Percentiles rank a stretch among this genome's conserved stretches.
These are phyloP conservation scores for Serendipita sp. DNA, from an alignment of 1,284 basidiomycete species.

Conservation along the genomic window DNA sequence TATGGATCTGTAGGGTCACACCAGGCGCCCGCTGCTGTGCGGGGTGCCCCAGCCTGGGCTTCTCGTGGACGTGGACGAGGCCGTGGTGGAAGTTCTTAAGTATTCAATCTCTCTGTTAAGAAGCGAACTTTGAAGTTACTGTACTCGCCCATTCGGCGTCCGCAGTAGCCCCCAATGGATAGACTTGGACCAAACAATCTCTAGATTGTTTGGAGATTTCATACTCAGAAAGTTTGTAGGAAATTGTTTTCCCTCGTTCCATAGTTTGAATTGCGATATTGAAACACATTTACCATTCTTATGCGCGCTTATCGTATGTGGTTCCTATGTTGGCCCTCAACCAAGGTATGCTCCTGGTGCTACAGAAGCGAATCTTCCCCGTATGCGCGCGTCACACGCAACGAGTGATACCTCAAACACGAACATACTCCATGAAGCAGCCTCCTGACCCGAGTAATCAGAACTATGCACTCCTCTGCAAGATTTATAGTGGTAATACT, in stretches of 20 bases:
- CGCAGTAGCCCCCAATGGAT: too few species aligned
- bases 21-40: neutral
- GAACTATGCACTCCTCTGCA: neutral
- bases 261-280: too few species aligned
- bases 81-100: neutral
- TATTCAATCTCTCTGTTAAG: neutral
- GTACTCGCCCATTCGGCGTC: too few species aligned
- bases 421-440: neutral
- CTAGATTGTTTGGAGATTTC: too few species aligned
- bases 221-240: too few species aligned
- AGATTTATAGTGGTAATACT: neutral
- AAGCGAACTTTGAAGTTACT: neutral
- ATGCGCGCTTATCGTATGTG: neutral
- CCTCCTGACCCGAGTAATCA: neutral
- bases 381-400: neutral
- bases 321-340: neutral
- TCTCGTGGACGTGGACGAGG: constrained; percentile 1
- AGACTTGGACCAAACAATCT: too few species aligned
- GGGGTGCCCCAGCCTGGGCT: neutral
- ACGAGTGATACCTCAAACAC: neutral
- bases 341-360: neutral
- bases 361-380: neutral
- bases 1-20: neutral
- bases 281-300: too few species aligned
- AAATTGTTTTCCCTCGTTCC: too few species aligned